Percentiles rank a stretch among this genome's conserved stretches.
Conservation (phyloP, 2,329 filamentous ascomycete species). For the Sarocladiaceae sp. region DNA sequence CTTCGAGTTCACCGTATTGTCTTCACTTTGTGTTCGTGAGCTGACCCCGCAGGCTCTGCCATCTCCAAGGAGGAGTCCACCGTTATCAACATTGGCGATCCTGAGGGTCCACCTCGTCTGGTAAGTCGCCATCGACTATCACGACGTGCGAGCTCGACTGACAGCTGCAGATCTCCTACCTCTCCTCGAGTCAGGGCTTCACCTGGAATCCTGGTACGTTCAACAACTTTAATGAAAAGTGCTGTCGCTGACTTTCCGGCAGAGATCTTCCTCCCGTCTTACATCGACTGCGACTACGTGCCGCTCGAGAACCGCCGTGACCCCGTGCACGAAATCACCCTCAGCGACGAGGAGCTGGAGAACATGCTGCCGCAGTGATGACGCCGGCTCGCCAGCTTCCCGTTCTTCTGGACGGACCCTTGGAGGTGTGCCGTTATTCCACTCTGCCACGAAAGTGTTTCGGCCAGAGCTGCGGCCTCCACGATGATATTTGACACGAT, state of each 20-base stretch:
- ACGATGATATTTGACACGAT: slow-evolving; percentile 5
- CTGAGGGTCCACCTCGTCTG: slow-evolving; percentile 67
- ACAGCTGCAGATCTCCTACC: slow-evolving; percentile 65
- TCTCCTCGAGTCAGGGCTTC: slow-evolving; percentile 75
- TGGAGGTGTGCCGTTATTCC: too few species aligned
- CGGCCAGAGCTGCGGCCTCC: background rate
- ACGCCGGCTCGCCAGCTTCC: slow-evolving; percentile 46
- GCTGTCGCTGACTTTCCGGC: background rate
- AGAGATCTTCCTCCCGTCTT: slow-evolving; percentile 81
- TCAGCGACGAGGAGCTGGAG: slow-evolving; percentile 73
- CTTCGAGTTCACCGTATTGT: background rate
- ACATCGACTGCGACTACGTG: slow-evolving; percentile 69
- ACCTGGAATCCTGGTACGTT: slow-evolving; percentile 72
- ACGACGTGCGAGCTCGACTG: slow-evolving; percentile 12
- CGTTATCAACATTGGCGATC: slow-evolving; percentile 74
- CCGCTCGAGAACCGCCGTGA: slow-evolving; percentile 73
- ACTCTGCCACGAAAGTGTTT: slow-evolving; percentile 1
- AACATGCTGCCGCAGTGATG: slow-evolving; percentile 62
- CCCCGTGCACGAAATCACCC: slow-evolving; percentile 71
- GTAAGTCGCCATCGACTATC: slow-evolving; percentile 41
- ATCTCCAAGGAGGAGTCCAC: slow-evolving; percentile 68
- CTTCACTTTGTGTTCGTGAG: background rate
- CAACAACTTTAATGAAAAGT: background rate
- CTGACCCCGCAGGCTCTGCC: slow-evolving; percentile 52
- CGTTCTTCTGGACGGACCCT: slow-evolving; percentile 72